Evolutionary conservation across 2,329 filamentous ascomycete species (phyloP).

Genomic region (Penicillium sumatraense): DNA sequence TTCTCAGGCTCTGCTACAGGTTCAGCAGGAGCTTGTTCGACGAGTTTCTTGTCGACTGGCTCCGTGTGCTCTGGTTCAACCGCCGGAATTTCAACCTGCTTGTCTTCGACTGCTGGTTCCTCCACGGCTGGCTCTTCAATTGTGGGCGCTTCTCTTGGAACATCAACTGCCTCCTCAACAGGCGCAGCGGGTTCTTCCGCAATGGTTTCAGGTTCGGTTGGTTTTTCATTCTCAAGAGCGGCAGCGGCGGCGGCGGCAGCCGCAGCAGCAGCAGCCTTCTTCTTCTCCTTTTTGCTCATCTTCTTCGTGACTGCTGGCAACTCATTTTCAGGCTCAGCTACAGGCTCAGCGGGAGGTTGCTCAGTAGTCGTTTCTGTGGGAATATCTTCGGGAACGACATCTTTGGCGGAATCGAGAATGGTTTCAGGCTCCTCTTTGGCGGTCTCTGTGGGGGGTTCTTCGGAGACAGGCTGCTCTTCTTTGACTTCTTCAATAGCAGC

Average conservation of each 20-base stretch:
- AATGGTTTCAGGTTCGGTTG: slow-evolving; percentile 1
- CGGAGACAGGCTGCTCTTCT: background rate
- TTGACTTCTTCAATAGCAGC: background rate
- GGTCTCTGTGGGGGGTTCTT: background rate
- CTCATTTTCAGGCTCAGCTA: slow-evolving; percentile 6
- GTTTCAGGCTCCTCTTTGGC: background rate
- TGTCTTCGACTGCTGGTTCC: background rate
- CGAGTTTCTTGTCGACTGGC: background rate
- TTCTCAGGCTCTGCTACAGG: slow-evolving; percentile 1
- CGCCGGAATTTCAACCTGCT: background rate
- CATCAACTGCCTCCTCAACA: background rate
- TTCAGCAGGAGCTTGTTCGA: background rate
- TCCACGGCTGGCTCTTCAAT: too few relatives aligned
- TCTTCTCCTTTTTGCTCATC: slow-evolving; percentile 35
- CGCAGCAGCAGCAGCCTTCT: slow-evolving; percentile 25
- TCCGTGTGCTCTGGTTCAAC: background rate
- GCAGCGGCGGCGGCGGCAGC: slow-evolving; percentile 13
- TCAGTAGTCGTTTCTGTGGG: background rate
- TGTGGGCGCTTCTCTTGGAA: background rate
- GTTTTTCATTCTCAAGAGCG: slow-evolving; percentile 11
- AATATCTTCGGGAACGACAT: background rate
- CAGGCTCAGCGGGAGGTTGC: background rate
- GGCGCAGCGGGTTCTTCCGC: background rate
- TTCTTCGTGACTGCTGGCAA: slow-evolving; percentile 22
- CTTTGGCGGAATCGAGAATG: background rate